These are phyloP conservation scores for Penicillium soppii DNA, from an alignment of 495 filamentous ascomycete genomes.

Conservation along the genomic window DNA sequence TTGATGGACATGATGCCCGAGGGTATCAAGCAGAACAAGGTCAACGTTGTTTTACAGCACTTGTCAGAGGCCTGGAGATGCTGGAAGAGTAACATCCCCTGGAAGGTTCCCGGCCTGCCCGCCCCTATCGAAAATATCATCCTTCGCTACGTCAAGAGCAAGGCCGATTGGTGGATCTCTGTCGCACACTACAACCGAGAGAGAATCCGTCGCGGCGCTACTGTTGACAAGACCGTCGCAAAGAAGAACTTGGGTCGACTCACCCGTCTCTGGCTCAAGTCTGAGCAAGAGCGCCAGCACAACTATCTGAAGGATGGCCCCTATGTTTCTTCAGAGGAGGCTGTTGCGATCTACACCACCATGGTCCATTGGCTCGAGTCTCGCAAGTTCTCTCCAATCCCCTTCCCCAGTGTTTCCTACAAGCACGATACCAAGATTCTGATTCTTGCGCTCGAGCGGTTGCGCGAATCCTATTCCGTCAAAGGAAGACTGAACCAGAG, in stretches of 20 bases:
- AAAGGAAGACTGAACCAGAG: constrained; percentile 97
- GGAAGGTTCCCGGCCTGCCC: constrained; percentile 96
- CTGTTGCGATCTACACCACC: constrained; percentile 97
- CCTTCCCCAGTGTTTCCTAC: constrained; percentile 98
- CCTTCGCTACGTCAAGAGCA: constrained; percentile 95
- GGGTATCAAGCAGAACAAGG: constrained; percentile 99
- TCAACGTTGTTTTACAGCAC: constrained; percentile 97
- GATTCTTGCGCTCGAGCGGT: constrained; percentile 90
- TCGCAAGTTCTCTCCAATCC: constrained; percentile 96
- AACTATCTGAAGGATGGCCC: constrained; percentile 99
- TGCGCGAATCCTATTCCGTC: constrained; percentile 96
- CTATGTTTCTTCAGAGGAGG: constrained; percentile 97
- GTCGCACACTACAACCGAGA: constrained; percentile 99
- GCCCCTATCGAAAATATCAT: constrained; percentile 99
- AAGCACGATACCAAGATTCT: constrained; percentile 99
- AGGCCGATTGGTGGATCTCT: constrained; percentile 99
- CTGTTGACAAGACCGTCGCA: constrained; percentile 97
- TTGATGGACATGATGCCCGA: constrained; percentile 99
- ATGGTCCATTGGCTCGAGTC: constrained; percentile 99
- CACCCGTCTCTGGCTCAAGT: constrained; percentile 95
- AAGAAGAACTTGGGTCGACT: constrained; percentile 98
- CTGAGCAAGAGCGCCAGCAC: constrained; percentile 97
- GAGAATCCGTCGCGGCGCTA: constrained; percentile 91
- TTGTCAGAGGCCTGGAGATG: constrained; percentile 97
- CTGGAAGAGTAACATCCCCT: constrained; percentile 99